Base-by-base conservation (phyloP, 805 yeast species). In the Barnettozyma pratensis region DNA sequence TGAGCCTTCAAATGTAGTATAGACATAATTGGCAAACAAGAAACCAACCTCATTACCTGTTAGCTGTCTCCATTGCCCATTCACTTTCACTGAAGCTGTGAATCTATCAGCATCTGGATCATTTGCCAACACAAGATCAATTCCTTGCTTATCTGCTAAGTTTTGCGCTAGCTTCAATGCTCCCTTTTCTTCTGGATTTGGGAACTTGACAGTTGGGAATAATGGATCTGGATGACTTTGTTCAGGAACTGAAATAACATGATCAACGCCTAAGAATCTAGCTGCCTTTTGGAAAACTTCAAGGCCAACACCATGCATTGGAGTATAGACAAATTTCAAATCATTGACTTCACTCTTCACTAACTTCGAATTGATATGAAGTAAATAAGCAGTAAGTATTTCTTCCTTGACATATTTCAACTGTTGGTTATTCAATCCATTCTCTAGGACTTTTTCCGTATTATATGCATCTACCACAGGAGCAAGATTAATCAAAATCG, bases 101-200 rank as follows among this genome's bases (percentile, higher is more conserved):
- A 92, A 92, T 50, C 99, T 73, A 64, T 92, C 99, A 0, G 98
- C 99, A 66, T 92, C 99, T 0, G 99, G 99, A 61, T 92, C 99
- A 64, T 85, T 92, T 1, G 97, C 96, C 3, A 92, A 58, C 2
- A 92, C 92, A 31, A 89, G 62, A 3, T 68, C 62, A 27, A 76
- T 64, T 2, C 67, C 62, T 1, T 54, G 46, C 6, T 58, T 57
- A 38, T 86, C 81, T 0, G 96, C 97, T 3, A 67, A 63, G 8
- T 61, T 45, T 19, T 83, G 82, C 0, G 96, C 92, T 45, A 84
- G 61, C 54, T 81, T 85, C 47, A 94, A 71, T 0, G 98, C 98
- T 3, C 97, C 97, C 53, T 81, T 79, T 60, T 92, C 99, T 65
- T 92, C 99, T 0, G 99, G 99, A 60, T 92, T 92, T 5, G 99